Base-by-base conservation (phyloP, 2,329 filamentous ascomycete genomes). In the Aspergillus floridensis region DNA sequence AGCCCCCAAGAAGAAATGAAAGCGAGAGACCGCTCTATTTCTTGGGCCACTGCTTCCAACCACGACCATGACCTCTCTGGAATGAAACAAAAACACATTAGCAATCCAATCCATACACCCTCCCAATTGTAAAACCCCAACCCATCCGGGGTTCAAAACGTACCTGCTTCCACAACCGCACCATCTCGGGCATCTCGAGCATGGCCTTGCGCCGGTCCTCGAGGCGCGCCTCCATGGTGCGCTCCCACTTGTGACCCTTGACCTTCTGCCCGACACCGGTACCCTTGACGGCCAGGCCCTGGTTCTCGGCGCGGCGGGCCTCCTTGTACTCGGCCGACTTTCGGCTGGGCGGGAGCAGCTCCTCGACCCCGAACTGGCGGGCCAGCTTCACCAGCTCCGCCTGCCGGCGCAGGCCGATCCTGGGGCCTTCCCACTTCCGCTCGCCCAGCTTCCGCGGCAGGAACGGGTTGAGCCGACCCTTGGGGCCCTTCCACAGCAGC, bases 241-340 rank as follows among this genome's bases (percentile, higher is more conserved):
- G 86, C 82, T 99, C 95, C 86, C 93, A 91, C 69, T 87, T 84
- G 78, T 97, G 93, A 76, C 95, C 95, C 88, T 98, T 99, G 75
- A 97, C 93, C 77, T 84, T 88, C 79, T 97, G 88, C 59, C 92
- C 93, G 66, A 92, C 87, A 82, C 95, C 93, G 1, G 93, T 98
- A 69, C 93, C 93, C 85, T 93, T 93, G 59, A 97, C 90, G 63
- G 88, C 84, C 75, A 96, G 74, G 53, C 93, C 93, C 65, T 88
- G 84, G 32, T 35, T 35, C 80, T 96, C 90, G 59, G 92, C 85
- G 59, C 91, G 82, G 74, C 87, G 85, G 70, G 86, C 83, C 70
- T 92, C 84, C 75, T 78, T 76, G 66, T 73, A 78, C 83, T 87
- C 88, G 2, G 88, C 88, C 68, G 87, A 87, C 84, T 96, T 96